phyloP scores from a whole-genome alignment of 495 filamentous ascomycete species.

The Talaromyces proteolyticus region DNA sequence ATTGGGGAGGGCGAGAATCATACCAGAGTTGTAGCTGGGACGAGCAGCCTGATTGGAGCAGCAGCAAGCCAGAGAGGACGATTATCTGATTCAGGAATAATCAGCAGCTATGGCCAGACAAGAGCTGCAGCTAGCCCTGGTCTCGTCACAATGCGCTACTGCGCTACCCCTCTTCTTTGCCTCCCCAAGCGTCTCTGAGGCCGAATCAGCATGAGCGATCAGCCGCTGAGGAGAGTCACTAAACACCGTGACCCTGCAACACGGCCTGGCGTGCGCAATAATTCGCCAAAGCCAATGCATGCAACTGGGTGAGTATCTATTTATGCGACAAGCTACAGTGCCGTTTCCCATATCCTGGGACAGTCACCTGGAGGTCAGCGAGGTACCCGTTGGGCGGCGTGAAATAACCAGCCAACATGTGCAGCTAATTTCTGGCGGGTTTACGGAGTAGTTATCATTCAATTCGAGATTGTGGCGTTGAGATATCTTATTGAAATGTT shows the following conservation, averaged over 20 bases:
- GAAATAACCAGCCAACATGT: not conserved
- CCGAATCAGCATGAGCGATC: not conserved
- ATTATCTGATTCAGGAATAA: not conserved
- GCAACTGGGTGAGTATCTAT: too few relatives aligned
- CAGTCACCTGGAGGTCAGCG: too few relatives aligned
- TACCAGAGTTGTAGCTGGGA: not conserved
- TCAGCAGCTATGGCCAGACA: not conserved
- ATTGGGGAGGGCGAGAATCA: not conserved
- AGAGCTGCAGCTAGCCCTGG: slow-evolving; percentile 1
- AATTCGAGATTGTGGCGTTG: too few relatives aligned
- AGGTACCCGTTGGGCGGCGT: not conserved
- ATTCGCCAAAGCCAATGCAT: not conserved
- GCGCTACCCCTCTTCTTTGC: not conserved
- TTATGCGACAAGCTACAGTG: too few relatives aligned
- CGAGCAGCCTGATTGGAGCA: not conserved
- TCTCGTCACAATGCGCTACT: not conserved
- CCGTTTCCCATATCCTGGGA: too few relatives aligned
- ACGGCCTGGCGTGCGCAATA: not conserved
- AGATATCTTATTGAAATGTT: too few relatives aligned
- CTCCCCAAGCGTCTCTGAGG: not conserved
- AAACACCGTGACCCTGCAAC: not conserved
- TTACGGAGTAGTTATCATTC: too few relatives aligned
- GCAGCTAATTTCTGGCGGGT: not conserved
- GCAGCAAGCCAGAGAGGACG: too few relatives aligned
- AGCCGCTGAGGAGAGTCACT: not conserved